Percentiles rank a stretch among this genome's conserved stretches.
Conservation (phyloP, 805 yeast genomes). For the Starmerella stigmatis region DNA sequence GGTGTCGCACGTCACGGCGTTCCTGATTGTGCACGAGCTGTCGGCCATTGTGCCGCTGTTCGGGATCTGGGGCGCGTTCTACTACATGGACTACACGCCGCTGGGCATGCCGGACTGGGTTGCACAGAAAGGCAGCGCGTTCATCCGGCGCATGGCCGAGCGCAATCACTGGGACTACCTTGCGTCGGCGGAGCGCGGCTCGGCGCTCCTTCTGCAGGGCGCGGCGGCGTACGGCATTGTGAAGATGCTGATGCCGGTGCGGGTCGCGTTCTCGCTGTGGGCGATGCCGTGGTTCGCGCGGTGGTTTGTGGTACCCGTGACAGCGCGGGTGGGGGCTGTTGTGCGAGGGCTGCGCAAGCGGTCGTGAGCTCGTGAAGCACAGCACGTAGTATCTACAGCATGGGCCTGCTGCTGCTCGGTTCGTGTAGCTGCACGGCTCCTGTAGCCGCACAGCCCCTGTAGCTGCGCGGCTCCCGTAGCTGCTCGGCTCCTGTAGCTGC, state of each 20-base stretch:
- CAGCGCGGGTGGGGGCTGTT: constrained; percentile 11
- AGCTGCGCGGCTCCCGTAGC: no score
- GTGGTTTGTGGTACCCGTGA: constrained; percentile 41
- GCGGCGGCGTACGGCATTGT: constrained; percentile 65
- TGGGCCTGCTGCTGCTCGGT: no score
- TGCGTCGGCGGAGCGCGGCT: constrained; percentile 40
- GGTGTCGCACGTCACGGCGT: constrained; percentile 50
- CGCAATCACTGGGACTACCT: constrained; percentile 28
- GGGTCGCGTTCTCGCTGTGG: constrained; percentile 42
- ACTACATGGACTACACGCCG: constrained; percentile 45
- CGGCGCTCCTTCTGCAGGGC: constrained; percentile 54
- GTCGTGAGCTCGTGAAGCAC: not conserved
- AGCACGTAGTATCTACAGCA: no score
- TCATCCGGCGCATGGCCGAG: constrained; percentile 42
- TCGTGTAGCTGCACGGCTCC: no score
- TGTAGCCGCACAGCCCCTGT: no score
- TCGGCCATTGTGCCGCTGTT: constrained; percentile 64
- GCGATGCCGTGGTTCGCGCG: constrained; percentile 51
- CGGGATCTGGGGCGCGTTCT: constrained; percentile 56
- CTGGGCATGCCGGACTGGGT: constrained; percentile 50
- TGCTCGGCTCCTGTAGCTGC: no score
- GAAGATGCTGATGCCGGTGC: constrained; percentile 44
- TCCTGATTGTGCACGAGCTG: constrained; percentile 59
- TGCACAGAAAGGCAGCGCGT: constrained; percentile 46
- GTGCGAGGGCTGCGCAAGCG: constrained; percentile 3